phyloP scores from a whole-genome alignment of 2,329 filamentous ascomycete genomes.

The Pyrenochaeta sp. region DNA sequence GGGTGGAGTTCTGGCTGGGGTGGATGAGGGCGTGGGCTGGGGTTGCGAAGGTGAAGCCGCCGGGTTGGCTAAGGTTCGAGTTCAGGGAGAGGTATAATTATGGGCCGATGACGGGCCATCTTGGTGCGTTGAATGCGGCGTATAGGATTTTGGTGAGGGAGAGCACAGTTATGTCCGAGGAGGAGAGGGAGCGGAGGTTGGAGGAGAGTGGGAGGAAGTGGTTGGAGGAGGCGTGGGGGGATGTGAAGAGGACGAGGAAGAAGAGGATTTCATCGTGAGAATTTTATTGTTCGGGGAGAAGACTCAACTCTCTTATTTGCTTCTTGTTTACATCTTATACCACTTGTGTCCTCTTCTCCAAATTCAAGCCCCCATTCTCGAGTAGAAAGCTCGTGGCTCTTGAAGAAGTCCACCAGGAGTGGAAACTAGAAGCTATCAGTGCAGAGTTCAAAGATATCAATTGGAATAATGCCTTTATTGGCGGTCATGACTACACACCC shows the following conservation, averaged over 20 bases:
- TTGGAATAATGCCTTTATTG: too few species aligned
- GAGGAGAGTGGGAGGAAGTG: conserved; percentile 21
- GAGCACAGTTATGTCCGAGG: not conserved
- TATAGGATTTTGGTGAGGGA: conserved; percentile 10
- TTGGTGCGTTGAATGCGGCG: conserved; percentile 8
- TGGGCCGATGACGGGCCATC: conserved; percentile 8
- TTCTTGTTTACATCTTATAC: too few species aligned
- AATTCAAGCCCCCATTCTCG: too few species aligned
- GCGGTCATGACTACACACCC: too few species aligned
- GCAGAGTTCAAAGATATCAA: too few species aligned
- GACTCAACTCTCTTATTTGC: too few species aligned
- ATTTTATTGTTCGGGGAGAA: too few species aligned
- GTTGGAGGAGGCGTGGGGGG: conserved; percentile 10
- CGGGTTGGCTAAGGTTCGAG: conserved; percentile 15
- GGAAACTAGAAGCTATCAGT: too few species aligned
- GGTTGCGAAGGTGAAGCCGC: conserved; percentile 8
- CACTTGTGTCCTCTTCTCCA: too few species aligned
- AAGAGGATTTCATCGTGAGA: too few species aligned
- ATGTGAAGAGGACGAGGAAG: conserved; percentile 5
- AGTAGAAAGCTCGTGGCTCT: too few species aligned
- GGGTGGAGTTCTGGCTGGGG: conserved; percentile 10
- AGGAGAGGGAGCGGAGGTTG: conserved; percentile 12
- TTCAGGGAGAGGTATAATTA: not conserved
- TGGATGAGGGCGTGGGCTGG: conserved; percentile 14
- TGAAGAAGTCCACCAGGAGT: too few species aligned